Conservation (phyloP, 352 stramenopile genomes). For the Pythium dissimile region DNA sequence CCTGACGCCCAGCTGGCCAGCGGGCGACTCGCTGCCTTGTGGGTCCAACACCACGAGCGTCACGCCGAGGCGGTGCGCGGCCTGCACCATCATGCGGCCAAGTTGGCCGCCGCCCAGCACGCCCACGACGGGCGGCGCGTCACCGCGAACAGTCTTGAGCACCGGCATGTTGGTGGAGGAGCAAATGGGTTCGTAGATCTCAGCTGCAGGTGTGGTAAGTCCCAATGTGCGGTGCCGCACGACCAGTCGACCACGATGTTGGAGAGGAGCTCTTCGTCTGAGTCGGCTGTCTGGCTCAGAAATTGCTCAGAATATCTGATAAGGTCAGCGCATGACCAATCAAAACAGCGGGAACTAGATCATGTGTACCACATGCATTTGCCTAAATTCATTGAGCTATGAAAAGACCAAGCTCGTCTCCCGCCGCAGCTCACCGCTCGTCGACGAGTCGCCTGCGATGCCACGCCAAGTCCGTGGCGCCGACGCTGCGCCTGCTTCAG, state of each 20-base stretch:
- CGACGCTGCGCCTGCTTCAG: not conserved
- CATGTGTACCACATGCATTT: no score
- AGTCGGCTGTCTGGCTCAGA: no score
- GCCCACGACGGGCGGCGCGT: slow-evolving; percentile 71
- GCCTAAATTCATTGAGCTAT: no score
- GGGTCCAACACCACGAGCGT: slow-evolving; percentile 93
- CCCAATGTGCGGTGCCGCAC: not conserved
- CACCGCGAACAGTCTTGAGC: slow-evolving; percentile 35
- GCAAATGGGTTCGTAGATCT: no score
- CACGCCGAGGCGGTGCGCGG: slow-evolving; percentile 93
- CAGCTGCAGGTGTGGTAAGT: no score
- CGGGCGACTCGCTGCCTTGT: slow-evolving; percentile 61
- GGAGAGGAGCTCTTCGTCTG: not conserved
- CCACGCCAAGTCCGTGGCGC: no score
- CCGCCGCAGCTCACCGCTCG: no score
- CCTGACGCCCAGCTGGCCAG: slow-evolving; percentile 62
- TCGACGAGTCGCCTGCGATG: no score
- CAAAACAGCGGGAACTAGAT: no score
- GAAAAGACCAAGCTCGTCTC: no score
- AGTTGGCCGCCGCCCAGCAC: slow-evolving; percentile 96
- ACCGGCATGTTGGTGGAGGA: slow-evolving; percentile 34
- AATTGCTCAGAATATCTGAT: no score
- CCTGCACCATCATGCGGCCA: slow-evolving; percentile 98
- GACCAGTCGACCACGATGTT: not conserved
- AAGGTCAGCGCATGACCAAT: no score